A percentile compares a stretch with the other conserved stretches of the same genome.
Evolutionary conservation across 192 early-diverging fungal genomes (phyloP).

Genomic region (Diversispora eburnea): DNA sequence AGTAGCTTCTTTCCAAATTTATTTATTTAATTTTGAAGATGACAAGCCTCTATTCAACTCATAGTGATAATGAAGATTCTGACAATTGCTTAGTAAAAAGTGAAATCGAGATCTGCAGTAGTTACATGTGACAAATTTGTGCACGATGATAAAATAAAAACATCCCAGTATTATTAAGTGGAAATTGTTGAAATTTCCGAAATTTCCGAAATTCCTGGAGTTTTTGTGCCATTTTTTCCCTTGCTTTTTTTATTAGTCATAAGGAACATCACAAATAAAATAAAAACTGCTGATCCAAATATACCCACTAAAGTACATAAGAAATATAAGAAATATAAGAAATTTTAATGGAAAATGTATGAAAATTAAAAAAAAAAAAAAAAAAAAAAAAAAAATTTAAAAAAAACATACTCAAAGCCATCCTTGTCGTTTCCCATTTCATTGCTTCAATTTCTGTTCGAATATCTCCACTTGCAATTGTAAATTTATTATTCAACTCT

Average conservation of each 20-base stretch:
- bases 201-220: too few relatives aligned
- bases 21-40: too few relatives aligned
- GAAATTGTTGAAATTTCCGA: too few relatives aligned
- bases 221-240: neutral
- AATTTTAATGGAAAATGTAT: neutral
- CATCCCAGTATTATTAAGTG: too few relatives aligned
- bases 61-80: too few relatives aligned
- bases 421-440: conserved; percentile 78
- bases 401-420: conserved; percentile 57
- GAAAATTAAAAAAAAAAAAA: too few relatives aligned
- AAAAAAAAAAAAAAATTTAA: neutral
- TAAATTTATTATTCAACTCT: conserved; percentile 81
- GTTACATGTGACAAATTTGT: too few relatives aligned
- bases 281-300: conserved; percentile 12
- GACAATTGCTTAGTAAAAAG: too few relatives aligned
- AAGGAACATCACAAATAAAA: conserved; percentile 15
- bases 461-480: conserved; percentile 75
- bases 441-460: conserved; percentile 86
- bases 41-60: too few relatives aligned
- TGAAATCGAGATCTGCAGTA: too few relatives aligned
- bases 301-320: conserved; percentile 7
- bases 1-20: too few relatives aligned
- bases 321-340: neutral
- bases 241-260: conserved; percentile 9
- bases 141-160: too few relatives aligned